phyloP scores from a whole-genome alignment of 306 rosid genomes.

The Lithocarpus polystachyus region DNA sequence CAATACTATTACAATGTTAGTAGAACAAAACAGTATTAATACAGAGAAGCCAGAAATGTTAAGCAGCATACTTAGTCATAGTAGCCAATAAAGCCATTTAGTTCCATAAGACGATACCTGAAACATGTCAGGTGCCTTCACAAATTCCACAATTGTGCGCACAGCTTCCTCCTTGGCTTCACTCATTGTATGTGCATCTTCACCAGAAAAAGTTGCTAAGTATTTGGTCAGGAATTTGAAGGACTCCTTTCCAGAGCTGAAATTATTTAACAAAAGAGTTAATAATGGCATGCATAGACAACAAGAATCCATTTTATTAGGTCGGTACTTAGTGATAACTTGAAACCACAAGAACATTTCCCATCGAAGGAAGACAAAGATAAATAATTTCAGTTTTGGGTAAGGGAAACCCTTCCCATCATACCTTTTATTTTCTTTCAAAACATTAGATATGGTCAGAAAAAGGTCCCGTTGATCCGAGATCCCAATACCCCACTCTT shows the following conservation, averaged over 20 bases:
- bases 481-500: slow-evolving; percentile 84
- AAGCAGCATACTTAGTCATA: not conserved
- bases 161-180: slow-evolving; percentile 95
- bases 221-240: slow-evolving; percentile 77
- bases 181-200: slow-evolving; percentile 57
- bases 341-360: not conserved
- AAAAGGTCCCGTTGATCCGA: slow-evolving; percentile 70
- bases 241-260: slow-evolving; percentile 76
- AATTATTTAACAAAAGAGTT: not conserved
- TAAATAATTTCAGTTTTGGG: not conserved
- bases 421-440: slow-evolving; percentile 86
- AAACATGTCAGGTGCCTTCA: slow-evolving; percentile 76
- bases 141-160: slow-evolving; percentile 76
- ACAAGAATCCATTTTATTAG: not conserved
- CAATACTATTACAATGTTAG: not conserved
- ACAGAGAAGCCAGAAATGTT: not conserved
- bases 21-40: not conserved
- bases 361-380: not conserved
- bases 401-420: slow-evolving; percentile 5
- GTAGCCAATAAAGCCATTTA: not conserved
- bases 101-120: slow-evolving; percentile 48
- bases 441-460: slow-evolving; percentile 68
- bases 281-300: not conserved
- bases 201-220: slow-evolving; percentile 71
- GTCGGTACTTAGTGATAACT: not conserved